phyloP scores from a whole-genome alignment of 2,329 filamentous ascomycete species.

The Fusarium verticillioides region DNA sequence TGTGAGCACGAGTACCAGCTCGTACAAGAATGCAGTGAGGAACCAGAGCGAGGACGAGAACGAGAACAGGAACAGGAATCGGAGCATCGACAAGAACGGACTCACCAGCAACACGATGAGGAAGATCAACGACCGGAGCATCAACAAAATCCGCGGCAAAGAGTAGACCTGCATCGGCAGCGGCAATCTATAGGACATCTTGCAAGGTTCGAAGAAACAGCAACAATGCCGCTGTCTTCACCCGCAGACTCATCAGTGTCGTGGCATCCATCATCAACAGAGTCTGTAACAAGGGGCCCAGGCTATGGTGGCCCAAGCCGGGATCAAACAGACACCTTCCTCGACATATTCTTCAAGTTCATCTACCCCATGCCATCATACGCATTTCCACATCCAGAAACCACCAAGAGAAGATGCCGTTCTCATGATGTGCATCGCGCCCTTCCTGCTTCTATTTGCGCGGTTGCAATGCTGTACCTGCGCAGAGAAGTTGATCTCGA shows the following conservation, averaged over 20 bases:
- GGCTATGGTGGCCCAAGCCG: not conserved
- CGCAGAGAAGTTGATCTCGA: not conserved
- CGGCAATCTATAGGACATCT: not conserved
- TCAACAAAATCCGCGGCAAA: not conserved
- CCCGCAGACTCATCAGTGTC: not conserved
- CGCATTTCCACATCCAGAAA: not conserved
- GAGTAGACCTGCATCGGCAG: not conserved
- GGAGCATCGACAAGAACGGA: not conserved
- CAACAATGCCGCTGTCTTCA: not conserved
- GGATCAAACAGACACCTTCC: rapidly evolving
- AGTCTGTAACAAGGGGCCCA: not conserved
- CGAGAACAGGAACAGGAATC: not conserved
- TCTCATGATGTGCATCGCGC: not conserved
- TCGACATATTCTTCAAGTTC: not conserved
- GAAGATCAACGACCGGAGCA: not conserved
- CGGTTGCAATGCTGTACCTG: not conserved
- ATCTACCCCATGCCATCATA: not conserved
- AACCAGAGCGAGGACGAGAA: not conserved
- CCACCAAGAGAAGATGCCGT: not conserved
- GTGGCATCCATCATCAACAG: not conserved
- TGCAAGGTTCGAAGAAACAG: not conserved
- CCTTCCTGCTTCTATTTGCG: not conserved
- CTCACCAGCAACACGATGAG: not conserved
- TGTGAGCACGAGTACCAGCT: not conserved
- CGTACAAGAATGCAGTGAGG: not conserved